Conservation (phyloP, 2,329 filamentous ascomycete species). For the Tympanopsis confertula region DNA sequence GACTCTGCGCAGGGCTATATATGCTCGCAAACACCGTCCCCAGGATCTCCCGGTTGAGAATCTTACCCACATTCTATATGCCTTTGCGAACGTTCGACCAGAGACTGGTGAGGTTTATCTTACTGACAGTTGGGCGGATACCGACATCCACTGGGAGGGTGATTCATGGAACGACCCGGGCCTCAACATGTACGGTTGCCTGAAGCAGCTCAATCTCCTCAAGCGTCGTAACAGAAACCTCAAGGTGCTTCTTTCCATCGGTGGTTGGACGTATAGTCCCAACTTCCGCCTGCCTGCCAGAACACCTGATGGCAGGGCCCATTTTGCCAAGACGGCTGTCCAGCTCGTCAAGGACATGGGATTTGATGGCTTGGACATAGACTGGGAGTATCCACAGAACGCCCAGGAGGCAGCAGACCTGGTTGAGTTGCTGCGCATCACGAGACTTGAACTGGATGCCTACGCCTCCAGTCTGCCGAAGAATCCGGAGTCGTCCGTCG, state of each 20-base stretch:
- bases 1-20: constrained; percentile 53
- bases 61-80: constrained; percentile 79
- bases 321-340: constrained; percentile 65
- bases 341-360: constrained; percentile 69
- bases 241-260: constrained; percentile 76
- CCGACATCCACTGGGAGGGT: constrained; percentile 63
- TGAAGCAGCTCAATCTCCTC: constrained; percentile 78
- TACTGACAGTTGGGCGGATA: constrained; percentile 53
- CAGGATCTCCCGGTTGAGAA: constrained; percentile 71
- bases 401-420: constrained; percentile 41
- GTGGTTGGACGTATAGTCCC: constrained; percentile 82
- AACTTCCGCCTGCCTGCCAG: constrained; percentile 72
- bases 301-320: constrained; percentile 53
- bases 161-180: constrained; percentile 62
- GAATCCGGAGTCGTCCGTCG: no score
- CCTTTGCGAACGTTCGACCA: constrained; percentile 75
- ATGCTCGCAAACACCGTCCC: constrained; percentile 73
- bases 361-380: constrained; percentile 61
- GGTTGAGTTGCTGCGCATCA: constrained; percentile 42
- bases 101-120: constrained; percentile 72
- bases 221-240: constrained; percentile 74
- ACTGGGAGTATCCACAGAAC: constrained; percentile 56
- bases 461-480: constrained; percentile 33
- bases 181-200: constrained; percentile 74
- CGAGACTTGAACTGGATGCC: constrained; percentile 43